Evolutionary conservation across 2,329 filamentous ascomycete species (phyloP), one percentile per base, ranked within the genome.

Genomic region (Fusarium sacchari): DNA sequence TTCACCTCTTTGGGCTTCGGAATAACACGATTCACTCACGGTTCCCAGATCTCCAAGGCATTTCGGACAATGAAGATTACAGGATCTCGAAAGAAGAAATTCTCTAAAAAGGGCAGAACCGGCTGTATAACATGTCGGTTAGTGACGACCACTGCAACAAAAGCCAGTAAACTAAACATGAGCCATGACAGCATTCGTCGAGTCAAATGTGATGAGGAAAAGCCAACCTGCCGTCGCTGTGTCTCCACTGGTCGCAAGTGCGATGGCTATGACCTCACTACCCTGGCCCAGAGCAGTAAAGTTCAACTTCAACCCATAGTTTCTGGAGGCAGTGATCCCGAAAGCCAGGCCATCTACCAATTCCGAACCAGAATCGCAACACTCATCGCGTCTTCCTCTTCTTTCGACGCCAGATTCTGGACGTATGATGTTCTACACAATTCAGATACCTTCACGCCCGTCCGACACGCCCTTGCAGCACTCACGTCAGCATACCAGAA

Each of bases 1-100:
- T 46, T 34, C 34, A 4, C n/a, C 18, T 5, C 3, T n/a, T 1
- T 1, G 7, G 5, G 3, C 1, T 11, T 6, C 13, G 13, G 10
- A 22, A 28, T 14, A 5, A 17, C 10, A 15, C n/a, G 11, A 14
- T 39, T 53, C 8, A 24, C 18, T 18, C 20, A 3, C 5, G 10
- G 17, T 11, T 1, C 6, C 13, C 14, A 32, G 1, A 12, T 14
- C 7, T 5, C 5, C 10, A 32, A 30, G 4, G 0, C 0, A 0
- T 28, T 4, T 12, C 7, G 15, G 1, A 1, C 9, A 4, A 60
- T 47, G 60, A 26, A 28, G 4, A n/a, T 7, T 3, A 17, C 28
- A 0, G 22, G 1, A 1, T 0, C 18, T 1, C 28, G 60, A 0
- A 63, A 28, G 43, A 63, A 18, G 18, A 40, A 12, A 32, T 49